A percentile compares a stretch with the other conserved stretches of the same genome.
Conservation (phyloP, 1,139 yeast species). For the Barnettozyma hawaiiensis region DNA sequence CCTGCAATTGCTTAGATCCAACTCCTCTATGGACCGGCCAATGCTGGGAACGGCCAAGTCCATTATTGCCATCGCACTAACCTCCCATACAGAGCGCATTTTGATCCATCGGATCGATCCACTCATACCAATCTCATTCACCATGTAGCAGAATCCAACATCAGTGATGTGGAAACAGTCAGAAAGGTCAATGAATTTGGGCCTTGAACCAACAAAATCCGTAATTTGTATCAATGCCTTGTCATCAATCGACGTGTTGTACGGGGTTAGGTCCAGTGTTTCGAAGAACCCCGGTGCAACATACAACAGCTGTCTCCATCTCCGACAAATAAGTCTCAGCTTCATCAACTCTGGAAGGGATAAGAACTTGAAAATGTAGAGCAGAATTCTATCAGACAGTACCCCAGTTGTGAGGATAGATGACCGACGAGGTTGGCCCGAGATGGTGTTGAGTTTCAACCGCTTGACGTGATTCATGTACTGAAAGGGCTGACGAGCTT, state of each 20-base stretch:
- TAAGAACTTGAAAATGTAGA: slow-evolving; percentile 47
- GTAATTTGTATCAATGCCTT: slow-evolving; percentile 51
- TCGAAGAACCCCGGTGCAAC: slow-evolving; percentile 48
- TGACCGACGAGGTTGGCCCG: slow-evolving; percentile 46
- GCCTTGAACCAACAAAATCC: slow-evolving; percentile 66
- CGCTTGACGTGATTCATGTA: slow-evolving; percentile 52
- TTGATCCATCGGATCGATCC: slow-evolving; percentile 50
- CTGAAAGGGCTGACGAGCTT: slow-evolving; percentile 31
- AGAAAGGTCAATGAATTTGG: slow-evolving; percentile 54
- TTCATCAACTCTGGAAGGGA: slow-evolving; percentile 54
- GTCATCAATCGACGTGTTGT: slow-evolving; percentile 58
- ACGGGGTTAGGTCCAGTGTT: slow-evolving; percentile 49
- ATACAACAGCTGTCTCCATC: slow-evolving; percentile 65
- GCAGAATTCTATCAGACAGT: slow-evolving; percentile 51
- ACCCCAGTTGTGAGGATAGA: slow-evolving; percentile 52
- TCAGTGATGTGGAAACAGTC: slow-evolving; percentile 75
- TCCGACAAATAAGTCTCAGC: slow-evolving; percentile 47
- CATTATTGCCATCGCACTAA: slow-evolving; percentile 76
- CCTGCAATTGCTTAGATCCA: slow-evolving; percentile 67
- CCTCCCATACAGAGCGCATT: slow-evolving; percentile 73
- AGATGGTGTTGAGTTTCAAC: slow-evolving; percentile 38
- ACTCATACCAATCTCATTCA: slow-evolving; percentile 62
- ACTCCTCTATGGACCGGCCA: slow-evolving; percentile 51
- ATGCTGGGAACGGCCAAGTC: slow-evolving; percentile 63
- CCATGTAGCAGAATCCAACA: slow-evolving; percentile 64